A percentile compares a stretch with the other conserved stretches of the same genome.
Evolutionary conservation across 148 eudicot genomes (phyloP).

Genomic region (Rhododendron williamsianum): DNA sequence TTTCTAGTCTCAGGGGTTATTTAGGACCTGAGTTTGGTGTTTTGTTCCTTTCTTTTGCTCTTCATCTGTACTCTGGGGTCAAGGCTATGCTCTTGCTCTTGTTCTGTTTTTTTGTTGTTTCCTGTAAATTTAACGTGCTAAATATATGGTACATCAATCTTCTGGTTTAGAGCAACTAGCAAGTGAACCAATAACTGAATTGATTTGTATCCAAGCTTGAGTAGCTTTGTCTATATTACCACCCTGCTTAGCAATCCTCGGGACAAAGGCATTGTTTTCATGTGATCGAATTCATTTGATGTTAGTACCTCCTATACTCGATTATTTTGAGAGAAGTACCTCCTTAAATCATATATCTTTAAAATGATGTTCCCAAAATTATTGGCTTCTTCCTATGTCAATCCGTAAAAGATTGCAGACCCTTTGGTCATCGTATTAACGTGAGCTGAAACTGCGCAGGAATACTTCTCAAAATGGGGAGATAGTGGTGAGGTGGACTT

Average conservation of each 20-base stretch:
- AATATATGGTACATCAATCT: background rate
- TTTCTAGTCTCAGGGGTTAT: background rate
- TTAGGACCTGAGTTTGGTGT: background rate
- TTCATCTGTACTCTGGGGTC: background rate
- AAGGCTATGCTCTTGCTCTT: background rate
- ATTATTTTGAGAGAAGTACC: background rate
- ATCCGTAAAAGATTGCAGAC: background rate
- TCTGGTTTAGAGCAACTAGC: background rate
- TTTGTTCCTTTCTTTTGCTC: background rate
- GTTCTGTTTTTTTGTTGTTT: background rate
- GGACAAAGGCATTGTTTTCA: background rate
- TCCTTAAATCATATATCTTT: background rate
- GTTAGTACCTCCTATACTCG: background rate
- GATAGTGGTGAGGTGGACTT: constrained; percentile 90
- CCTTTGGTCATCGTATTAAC: background rate
- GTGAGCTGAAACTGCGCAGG: constrained; percentile 32
- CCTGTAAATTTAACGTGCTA: background rate
- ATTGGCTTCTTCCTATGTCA: background rate
- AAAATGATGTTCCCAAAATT: background rate
- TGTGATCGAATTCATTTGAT: background rate
- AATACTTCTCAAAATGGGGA: constrained; percentile 93
- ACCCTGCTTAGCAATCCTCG: background rate
- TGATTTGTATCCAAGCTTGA: background rate
- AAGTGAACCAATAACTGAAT: background rate
- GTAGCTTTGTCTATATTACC: background rate